Percentiles rank a stretch among this genome's conserved stretches.
Evolutionary conservation across 176 grass and related monocot species (phyloP).

Genomic region (Oryza meridionalis): DNA sequence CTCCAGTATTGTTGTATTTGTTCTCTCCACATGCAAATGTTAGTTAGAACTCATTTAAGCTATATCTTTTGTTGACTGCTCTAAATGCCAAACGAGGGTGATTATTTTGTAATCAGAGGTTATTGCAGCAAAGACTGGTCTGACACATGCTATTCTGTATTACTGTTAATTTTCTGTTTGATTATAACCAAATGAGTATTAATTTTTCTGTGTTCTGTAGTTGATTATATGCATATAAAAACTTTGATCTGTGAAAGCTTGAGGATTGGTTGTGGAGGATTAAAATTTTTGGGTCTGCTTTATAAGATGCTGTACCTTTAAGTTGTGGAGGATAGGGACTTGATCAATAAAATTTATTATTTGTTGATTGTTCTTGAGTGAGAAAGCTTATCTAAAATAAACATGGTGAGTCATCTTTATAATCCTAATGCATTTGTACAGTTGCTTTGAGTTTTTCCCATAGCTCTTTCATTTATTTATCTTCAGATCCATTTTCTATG

Average conservation of each 20-base stretch:
- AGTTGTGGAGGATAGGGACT: not conserved
- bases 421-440: not conserved
- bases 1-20: not conserved
- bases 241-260: not conserved
- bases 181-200: not conserved
- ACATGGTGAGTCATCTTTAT: not conserved
- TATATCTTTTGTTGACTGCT: constrained; percentile 9
- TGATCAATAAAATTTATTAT: constrained; percentile 35
- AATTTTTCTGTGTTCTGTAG: not conserved
- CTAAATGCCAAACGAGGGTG: not conserved
- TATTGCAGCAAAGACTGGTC: constrained; percentile 9
- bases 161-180: not conserved
- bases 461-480: constrained; percentile 36
- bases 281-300: not conserved
- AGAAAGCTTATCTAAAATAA: not conserved
- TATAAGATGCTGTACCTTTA: not conserved
- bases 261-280: not conserved
- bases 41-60: not conserved
- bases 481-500: constrained; percentile 93
- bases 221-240: not conserved
- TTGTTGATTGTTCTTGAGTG: constrained; percentile 6
- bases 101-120: not conserved
- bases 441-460: constrained; percentile 31
- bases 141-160: not conserved
- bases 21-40: not conserved